phyloP scores from a whole-genome alignment of 2,329 filamentous ascomycete genomes.

The Samsoniella hepiali region DNA sequence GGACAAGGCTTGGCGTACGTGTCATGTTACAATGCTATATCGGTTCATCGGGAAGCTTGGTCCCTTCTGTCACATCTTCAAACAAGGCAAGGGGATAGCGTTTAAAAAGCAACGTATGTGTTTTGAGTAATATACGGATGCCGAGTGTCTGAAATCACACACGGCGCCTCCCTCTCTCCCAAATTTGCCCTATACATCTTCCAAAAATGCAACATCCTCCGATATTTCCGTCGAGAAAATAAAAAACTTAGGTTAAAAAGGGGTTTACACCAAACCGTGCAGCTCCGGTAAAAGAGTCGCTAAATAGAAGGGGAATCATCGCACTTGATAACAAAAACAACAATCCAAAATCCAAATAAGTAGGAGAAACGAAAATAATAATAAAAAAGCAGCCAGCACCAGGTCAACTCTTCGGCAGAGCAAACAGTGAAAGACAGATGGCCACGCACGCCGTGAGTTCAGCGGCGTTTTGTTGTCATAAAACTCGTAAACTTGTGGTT shows the following conservation, averaged over 20 bases:
- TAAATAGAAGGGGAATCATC: constrained; percentile 21
- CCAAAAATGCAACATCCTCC: constrained; percentile 6
- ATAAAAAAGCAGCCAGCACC: constrained; percentile 1
- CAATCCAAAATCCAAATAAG: neutral
- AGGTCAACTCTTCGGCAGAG: neutral
- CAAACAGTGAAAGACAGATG: constrained; percentile 9
- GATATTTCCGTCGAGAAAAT: constrained; percentile 14
- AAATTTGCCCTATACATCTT: constrained; percentile 13
- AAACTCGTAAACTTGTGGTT: constrained; percentile 36
- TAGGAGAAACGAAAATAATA: constrained; percentile 4
- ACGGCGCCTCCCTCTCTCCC: constrained; percentile 1
- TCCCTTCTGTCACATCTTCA: too few relatives aligned
- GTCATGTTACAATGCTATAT: neutral
- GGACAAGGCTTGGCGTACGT: neutral
- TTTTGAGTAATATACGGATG: constrained; percentile 16
- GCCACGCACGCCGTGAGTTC: constrained; percentile 2
- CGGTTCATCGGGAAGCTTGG: neutral
- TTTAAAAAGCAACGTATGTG: constrained; percentile 11
- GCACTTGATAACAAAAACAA: constrained; percentile 11
- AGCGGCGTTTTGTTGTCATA: constrained; percentile 18
- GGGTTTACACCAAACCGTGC: constrained; percentile 19
- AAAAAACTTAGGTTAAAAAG: constrained; percentile 2
- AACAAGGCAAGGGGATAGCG: too few relatives aligned
- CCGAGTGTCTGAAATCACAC: constrained; percentile 13
- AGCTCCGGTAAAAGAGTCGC: constrained; percentile 15